These are phyloP conservation scores for Vanrija sp. DNA, from an alignment of 1,284 basidiomycete species.

Conservation along the genomic window DNA sequence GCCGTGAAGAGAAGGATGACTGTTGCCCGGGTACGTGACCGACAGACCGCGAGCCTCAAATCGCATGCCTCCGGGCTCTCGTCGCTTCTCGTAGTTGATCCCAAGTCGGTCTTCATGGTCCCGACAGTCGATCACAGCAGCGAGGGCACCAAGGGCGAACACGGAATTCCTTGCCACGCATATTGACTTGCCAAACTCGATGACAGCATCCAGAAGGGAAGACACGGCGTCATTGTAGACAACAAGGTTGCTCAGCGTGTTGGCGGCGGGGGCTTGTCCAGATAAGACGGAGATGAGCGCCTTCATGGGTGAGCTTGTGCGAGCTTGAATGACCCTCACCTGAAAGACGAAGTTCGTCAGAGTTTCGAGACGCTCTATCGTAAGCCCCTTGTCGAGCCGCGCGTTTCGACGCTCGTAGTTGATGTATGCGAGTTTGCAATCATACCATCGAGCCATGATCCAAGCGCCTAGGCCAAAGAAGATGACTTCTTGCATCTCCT, in stretches of 20 bases:
- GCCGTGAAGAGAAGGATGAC: neutral
- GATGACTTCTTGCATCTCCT: neutral
- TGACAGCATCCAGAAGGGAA: no score
- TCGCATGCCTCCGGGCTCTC: conserved; percentile 55
- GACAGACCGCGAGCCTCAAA: conserved; percentile 57
- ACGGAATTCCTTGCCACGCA: no score
- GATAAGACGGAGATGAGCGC: no score
- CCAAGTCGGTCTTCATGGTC: no score
- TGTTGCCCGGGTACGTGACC: neutral
- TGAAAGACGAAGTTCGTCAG: no score
- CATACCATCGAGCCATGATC: neutral
- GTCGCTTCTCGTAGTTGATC: conserved; percentile 27
- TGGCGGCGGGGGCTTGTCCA: no score
- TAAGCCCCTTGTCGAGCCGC: neutral
- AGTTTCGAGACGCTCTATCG: neutral
- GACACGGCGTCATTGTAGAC: no score
- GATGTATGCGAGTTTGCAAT: neutral
- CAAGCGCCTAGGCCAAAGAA: neutral
- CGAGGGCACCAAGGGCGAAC: no score
- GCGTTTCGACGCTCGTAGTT: neutral
- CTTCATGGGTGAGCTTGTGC: no score
- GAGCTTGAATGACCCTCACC: neutral
- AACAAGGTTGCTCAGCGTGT: no score
- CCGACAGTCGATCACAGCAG: no score
- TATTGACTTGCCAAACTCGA: no score